phyloP scores from a whole-genome alignment of 345 rosid genomes.

The Boechera stricta region DNA sequence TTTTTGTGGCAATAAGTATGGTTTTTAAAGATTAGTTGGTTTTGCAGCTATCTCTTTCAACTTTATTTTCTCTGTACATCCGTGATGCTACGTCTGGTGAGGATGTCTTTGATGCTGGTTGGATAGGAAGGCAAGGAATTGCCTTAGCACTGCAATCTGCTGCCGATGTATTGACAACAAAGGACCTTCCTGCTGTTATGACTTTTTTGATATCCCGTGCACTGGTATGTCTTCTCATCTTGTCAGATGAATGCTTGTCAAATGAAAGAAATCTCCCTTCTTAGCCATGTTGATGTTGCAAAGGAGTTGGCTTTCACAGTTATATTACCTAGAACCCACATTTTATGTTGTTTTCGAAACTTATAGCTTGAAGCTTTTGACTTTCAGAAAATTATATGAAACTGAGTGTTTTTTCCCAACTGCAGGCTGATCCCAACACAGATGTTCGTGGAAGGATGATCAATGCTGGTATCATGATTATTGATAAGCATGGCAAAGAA shows the following conservation, averaged over 20 bases:
- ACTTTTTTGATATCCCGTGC: slow-evolving; percentile 97
- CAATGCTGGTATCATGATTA: slow-evolving; percentile 90
- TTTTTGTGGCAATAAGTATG: slow-evolving; percentile 23
- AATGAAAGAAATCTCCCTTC: slow-evolving; percentile 7
- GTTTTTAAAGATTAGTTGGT: slow-evolving; percentile 36
- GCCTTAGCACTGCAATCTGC: slow-evolving; percentile 89
- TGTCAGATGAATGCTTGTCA: slow-evolving; percentile 34
- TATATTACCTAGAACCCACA: background rate
- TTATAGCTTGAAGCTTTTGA: slow-evolving; percentile 14
- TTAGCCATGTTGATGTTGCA: slow-evolving; percentile 19
- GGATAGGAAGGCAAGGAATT: slow-evolving; percentile 95
- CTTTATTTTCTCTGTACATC: slow-evolving; percentile 84
- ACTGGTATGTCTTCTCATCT: slow-evolving; percentile 57
- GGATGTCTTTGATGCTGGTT: slow-evolving; percentile 73
- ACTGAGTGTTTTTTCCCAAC: slow-evolving; percentile 15
- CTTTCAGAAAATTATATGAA: slow-evolving; percentile 4
- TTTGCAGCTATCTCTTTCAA: slow-evolving; percentile 86
- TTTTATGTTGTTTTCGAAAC: slow-evolving; percentile 15
- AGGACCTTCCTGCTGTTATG: slow-evolving; percentile 97
- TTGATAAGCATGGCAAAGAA: slow-evolving; percentile 90
- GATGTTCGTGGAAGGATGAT: slow-evolving; percentile 99
- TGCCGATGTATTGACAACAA: slow-evolving; percentile 90
- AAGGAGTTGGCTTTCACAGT: slow-evolving; percentile 6
- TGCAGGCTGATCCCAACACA: slow-evolving; percentile 93
- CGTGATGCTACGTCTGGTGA: slow-evolving; percentile 68